Conservation (phyloP, 2,329 filamentous ascomycete species). For the Aureobasidium subglaciale region DNA sequence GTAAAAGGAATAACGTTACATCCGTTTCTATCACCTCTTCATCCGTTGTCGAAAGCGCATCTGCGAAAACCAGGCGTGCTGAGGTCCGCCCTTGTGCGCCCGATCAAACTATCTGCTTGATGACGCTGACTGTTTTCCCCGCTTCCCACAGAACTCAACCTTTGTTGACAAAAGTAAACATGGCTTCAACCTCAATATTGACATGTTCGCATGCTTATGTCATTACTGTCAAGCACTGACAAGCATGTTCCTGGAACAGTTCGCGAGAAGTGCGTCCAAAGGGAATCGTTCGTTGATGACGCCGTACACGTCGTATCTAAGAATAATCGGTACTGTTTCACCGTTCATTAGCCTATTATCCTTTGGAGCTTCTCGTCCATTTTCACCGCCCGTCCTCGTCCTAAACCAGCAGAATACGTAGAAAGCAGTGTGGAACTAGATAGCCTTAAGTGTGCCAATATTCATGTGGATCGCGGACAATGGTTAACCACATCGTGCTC, state of each 20-base stretch:
- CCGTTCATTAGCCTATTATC: conserved; percentile 1
- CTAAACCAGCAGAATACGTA: background rate
- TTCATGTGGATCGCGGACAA: no score
- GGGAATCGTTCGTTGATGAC: background rate
- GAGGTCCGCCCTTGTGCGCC: conserved; percentile 1
- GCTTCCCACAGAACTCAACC: conserved; percentile 4
- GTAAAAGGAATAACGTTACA: conserved; percentile 2
- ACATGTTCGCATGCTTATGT: no score
- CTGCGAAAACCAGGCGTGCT: conserved; percentile 7
- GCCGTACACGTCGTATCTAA: background rate
- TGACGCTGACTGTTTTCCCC: conserved; percentile 13
- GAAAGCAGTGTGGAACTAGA: background rate
- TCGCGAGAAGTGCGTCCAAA: background rate
- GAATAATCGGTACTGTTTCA: conserved; percentile 8
- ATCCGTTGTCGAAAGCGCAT: background rate
- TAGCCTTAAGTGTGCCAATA: background rate
- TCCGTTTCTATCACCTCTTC: conserved; percentile 9
- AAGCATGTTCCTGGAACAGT: no score
- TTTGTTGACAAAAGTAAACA: conserved; percentile 15
- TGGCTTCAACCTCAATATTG: background rate
- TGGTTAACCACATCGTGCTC: background rate
- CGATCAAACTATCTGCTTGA: conserved; percentile 6
- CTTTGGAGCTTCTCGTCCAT: background rate
- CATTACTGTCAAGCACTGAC: no score
- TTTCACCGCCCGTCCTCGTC: background rate